phyloP scores from a whole-genome alignment of 129 eudicot genomes.

The Arctium lappa region DNA sequence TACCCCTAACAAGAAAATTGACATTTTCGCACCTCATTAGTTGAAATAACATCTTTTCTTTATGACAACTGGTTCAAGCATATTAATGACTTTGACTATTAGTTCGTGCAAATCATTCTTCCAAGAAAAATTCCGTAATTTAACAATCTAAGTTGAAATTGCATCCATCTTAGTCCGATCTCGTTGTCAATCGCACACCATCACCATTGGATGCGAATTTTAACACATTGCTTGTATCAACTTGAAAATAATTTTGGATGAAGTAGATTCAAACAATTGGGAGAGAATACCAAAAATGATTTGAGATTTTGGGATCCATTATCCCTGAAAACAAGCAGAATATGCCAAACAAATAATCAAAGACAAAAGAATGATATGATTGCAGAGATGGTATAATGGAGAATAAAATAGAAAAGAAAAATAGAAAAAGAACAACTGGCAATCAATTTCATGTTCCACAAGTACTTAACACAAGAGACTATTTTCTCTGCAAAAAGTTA shows the following conservation, averaged over 20 bases:
- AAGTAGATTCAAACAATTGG: not conserved
- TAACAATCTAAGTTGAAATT: not conserved
- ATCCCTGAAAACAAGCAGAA: constrained; percentile 21
- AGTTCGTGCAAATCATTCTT: not conserved
- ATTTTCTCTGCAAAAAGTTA: constrained; percentile 26
- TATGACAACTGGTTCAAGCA: not conserved
- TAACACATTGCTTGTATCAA: not conserved
- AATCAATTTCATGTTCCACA: constrained; percentile 47
- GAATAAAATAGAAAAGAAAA: not conserved
- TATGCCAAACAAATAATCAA: constrained; percentile 25
- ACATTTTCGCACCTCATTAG: not conserved
- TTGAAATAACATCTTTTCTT: not conserved
- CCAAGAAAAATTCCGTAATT: not conserved
- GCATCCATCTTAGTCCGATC: not conserved
- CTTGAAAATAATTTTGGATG: not conserved
- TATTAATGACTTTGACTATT: not conserved
- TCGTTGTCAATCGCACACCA: not conserved
- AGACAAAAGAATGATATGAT: constrained; percentile 21
- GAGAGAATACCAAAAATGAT: constrained; percentile 6
- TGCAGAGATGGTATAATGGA: constrained; percentile 12
- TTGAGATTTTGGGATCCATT: not conserved
- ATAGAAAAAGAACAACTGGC: constrained; percentile 29
- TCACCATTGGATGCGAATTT: not conserved
- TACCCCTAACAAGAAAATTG: not conserved
- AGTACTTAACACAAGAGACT: constrained; percentile 34